Percentiles rank a stretch among this genome's conserved stretches.
phyloP scores from a whole-genome alignment of 176 grass and related monocot species.

The Puccinellia tenuiflora region DNA sequence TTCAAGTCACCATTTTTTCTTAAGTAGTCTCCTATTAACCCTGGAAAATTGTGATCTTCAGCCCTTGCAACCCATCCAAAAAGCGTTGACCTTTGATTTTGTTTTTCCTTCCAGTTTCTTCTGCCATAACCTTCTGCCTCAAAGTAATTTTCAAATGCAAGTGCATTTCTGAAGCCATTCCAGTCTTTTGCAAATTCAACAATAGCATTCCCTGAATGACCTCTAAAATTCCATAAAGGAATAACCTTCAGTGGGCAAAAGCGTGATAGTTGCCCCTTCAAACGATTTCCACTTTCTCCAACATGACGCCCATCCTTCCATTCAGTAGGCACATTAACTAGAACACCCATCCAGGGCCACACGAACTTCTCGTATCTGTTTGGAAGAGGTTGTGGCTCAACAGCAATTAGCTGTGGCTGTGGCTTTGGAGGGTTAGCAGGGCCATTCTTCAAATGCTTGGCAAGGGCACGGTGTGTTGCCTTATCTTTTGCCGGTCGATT shows the following conservation, averaged over 20 bases:
- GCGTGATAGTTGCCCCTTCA: slow-evolving; percentile 45
- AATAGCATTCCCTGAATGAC: slow-evolving; percentile 60
- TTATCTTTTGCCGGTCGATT: slow-evolving; percentile 9
- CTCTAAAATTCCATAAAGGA: slow-evolving; percentile 57
- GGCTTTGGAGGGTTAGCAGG: not conserved
- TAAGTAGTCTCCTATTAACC: not conserved
- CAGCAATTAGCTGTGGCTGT: not conserved
- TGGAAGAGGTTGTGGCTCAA: slow-evolving; percentile 25
- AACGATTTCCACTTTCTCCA: slow-evolving; percentile 53
- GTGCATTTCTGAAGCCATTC: slow-evolving; percentile 45
- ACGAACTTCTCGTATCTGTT: slow-evolving; percentile 64
- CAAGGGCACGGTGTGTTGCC: not conserved
- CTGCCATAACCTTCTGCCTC: not conserved
- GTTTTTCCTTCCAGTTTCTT: not conserved
- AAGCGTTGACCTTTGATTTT: not conserved
- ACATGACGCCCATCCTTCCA: slow-evolving; percentile 49
- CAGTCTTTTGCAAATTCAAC: slow-evolving; percentile 70
- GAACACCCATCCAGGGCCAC: slow-evolving; percentile 68
- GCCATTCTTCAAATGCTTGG: slow-evolving; percentile 8
- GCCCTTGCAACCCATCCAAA: slow-evolving; percentile 10
- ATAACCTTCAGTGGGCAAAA: slow-evolving; percentile 57
- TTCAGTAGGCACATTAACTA: slow-evolving; percentile 61
- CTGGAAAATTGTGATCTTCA: not conserved
- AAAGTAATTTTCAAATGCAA: slow-evolving; percentile 1
- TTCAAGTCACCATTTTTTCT: slow-evolving; percentile 12